Conservation (phyloP, 495 filamentous ascomycete species). For the Neurospora sp. region DNA sequence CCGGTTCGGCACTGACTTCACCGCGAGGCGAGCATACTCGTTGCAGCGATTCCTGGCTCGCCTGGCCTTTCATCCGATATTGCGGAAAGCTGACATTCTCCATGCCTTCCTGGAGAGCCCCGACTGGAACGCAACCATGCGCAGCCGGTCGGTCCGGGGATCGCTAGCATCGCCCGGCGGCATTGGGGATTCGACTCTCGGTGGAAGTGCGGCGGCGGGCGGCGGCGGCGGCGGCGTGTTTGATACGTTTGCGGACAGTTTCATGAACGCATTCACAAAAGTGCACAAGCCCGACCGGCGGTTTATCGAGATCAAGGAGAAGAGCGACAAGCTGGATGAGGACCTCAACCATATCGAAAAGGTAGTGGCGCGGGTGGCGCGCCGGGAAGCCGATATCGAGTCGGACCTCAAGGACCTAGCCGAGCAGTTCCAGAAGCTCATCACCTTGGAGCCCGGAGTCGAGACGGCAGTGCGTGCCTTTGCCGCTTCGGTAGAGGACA, state of each 20-base stretch:
- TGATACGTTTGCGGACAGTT: conserved; percentile 89
- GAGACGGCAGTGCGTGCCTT: conserved; percentile 72
- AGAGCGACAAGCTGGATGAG: conserved; percentile 89
- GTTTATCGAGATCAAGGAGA: conserved; percentile 89
- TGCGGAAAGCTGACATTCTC: conserved; percentile 72
- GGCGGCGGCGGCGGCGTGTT: conserved; percentile 55
- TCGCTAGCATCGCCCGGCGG: conserved; percentile 31
- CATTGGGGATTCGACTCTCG: neutral
- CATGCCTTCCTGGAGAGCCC: conserved; percentile 81
- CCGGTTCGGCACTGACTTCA: conserved; percentile 90
- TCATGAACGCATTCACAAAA: conserved; percentile 94
- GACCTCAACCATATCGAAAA: conserved; percentile 90
- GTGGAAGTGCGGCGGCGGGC: conserved; percentile 8
- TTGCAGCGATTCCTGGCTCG: conserved; percentile 86
- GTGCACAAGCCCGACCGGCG: conserved; percentile 90
- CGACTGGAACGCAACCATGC: conserved; percentile 97
- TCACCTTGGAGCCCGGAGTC: conserved; percentile 80
- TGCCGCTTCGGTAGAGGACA: conserved; percentile 75
- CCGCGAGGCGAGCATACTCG: conserved; percentile 77
- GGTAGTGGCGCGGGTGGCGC: conserved; percentile 77
- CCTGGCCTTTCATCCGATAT: conserved; percentile 74
- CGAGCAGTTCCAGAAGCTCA: conserved; percentile 86
- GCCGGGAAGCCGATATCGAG: conserved; percentile 82
- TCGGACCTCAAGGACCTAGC: conserved; percentile 81
- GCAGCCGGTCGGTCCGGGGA: conserved; percentile 53